Evolutionary conservation across 495 filamentous ascomycete species (phyloP), one percentile per base, ranked within the genome.

Genomic region (Alectoria sarmentosa): DNA sequence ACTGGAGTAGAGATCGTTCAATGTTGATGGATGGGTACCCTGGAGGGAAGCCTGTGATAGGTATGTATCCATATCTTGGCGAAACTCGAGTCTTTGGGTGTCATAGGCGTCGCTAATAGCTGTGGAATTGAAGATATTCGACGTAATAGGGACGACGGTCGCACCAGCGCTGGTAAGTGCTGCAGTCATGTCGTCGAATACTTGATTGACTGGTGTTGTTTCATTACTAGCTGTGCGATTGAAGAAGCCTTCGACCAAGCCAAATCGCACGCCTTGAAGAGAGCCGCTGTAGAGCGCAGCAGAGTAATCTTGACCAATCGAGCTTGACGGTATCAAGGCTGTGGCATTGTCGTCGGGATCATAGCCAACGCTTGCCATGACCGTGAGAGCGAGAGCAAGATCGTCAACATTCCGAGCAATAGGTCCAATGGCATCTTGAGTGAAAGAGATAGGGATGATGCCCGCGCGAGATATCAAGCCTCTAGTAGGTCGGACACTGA

Each of bases 351-450:
- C 78, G 2, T 62, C 65, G 5, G 77, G 58, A 57, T 81, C 81
- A 49, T 72, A 76, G 7, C 78, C 78, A 34, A 76, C 73, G 34
- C 77, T 77, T 26, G 77, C 75, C 84, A 88, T 87, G 5, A 84
- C 80, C 0, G 78, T 80, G 62, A 86, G 72, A 15, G 82, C 74
- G 2, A 81, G 68, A 48, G 78, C 77, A 1, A 88, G 75, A 68
- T 89, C 86, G 13, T 73, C 70, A 1, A 85, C 72, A 11, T 65
- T 77, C 55, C 82, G 75, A 30, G 75, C 86, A 72, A 89, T 84
- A 0, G 84, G 83, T 1, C 86, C 86, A 10, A 84, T 74, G 4
- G 71, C 72, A 72, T 89, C 86, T 71, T 88, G 87, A 9, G 83
- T 86, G 64, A 74, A 78, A 5, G 83, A 84, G 28, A 89, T 79